Percentiles rank a stretch among this genome's conserved stretches.
These are phyloP conservation scores for Anthoceros angustus DNA, from an alignment of 225 moss, liverwort and hornwort species.

Conservation along the genomic window DNA sequence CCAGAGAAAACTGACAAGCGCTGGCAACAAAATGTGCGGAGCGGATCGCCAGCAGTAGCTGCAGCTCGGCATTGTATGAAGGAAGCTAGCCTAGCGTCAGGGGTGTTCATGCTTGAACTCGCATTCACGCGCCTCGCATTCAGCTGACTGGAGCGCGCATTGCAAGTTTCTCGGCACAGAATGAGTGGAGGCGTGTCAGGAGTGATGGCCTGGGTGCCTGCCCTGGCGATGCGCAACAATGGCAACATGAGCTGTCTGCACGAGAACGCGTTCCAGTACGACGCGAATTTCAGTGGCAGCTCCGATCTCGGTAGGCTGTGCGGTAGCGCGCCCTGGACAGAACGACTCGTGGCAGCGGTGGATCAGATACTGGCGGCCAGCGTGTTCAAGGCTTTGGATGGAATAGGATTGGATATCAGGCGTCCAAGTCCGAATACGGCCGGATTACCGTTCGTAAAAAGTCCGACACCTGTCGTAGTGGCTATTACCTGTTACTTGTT, in stretches of 20 bases:
- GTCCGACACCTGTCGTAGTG: constrained; percentile 38
- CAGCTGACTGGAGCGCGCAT: no score
- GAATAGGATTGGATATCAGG: constrained; percentile 42
- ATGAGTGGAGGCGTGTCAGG: neutral
- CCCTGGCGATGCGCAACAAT: neutral
- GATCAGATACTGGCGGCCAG: neutral
- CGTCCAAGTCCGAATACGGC: constrained; percentile 46
- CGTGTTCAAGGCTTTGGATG: constrained; percentile 3
- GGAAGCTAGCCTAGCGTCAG: no score
- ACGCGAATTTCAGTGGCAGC: neutral
- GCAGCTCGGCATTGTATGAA: no score
- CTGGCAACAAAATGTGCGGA: no score
- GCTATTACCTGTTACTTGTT: constrained; percentile 38
- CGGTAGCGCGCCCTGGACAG: neutral
- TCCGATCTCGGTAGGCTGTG: neutral
- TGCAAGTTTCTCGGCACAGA: neutral
- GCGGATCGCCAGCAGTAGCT: no score
- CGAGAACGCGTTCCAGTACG: neutral
- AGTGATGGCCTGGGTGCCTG: neutral
- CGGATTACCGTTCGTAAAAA: constrained; percentile 39
- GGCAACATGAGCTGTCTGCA: neutral
- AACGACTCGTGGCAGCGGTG: neutral
- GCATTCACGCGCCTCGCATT: no score
- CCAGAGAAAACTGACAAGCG: no score
- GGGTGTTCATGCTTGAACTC: no score